Conservation (phyloP, 2,329 filamentous ascomycete genomes). For the Colletotrichum lini region DNA sequence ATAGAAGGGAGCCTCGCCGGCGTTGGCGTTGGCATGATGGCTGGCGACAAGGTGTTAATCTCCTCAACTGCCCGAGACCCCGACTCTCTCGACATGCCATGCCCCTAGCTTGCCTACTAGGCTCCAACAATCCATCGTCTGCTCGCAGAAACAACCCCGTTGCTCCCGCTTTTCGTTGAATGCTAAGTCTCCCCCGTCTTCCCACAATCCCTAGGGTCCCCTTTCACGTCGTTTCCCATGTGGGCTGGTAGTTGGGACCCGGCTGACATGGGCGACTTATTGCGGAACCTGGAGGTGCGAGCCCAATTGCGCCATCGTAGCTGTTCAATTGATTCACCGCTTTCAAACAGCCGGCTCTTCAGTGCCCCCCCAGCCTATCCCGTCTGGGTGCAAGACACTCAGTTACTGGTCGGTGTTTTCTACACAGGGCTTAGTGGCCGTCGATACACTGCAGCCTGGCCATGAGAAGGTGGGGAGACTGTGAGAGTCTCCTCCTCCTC, state of each 20-base stretch:
- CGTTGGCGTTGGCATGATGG: conserved; percentile 2
- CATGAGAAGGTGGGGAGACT: neutral
- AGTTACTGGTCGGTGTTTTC: conserved; percentile 19
- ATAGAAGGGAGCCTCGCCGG: conserved; percentile 33
- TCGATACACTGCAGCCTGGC: conserved; percentile 39
- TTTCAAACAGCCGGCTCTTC: conserved; percentile 25
- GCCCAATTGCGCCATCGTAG: conserved; percentile 36
- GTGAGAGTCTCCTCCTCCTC: conserved; percentile 6
- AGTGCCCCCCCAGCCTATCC: neutral
- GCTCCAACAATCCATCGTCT: conserved; percentile 25
- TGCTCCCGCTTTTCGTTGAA: conserved; percentile 17
- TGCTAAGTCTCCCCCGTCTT: conserved; percentile 4
- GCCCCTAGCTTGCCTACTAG: conserved; percentile 18
- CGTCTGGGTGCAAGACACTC: conserved; percentile 8
- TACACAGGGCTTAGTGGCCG: conserved; percentile 21
- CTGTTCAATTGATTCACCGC: conserved; percentile 37
- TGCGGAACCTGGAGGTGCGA: conserved; percentile 17
- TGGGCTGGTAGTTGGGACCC: conserved; percentile 4
- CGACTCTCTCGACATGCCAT: neutral
- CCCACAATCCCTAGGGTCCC: neutral
- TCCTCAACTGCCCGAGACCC: conserved; percentile 25
- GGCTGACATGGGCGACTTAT: conserved; percentile 14
- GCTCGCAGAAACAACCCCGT: conserved; percentile 1
- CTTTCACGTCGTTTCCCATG: conserved; percentile 1
- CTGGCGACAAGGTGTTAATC: conserved; percentile 27